Percentiles rank a stretch among this genome's conserved stretches.
Conservation (phyloP, 805 yeast genomes). For the Komagataella kurtzmanii region DNA sequence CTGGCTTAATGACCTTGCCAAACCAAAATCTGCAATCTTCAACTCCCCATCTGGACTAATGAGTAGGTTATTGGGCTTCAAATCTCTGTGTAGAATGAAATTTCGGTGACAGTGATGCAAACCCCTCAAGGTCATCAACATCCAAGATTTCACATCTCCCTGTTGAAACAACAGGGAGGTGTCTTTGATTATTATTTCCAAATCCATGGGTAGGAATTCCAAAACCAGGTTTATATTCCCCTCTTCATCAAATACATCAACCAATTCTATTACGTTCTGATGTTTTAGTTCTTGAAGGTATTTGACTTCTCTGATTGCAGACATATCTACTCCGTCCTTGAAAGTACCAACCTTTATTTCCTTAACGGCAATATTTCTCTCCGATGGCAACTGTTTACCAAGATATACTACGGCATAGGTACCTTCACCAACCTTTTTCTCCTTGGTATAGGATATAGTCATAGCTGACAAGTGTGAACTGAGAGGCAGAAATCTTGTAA, state of each 20-base stretch:
- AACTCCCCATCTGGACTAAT: slow-evolving; percentile 79
- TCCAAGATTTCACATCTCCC: slow-evolving; percentile 87
- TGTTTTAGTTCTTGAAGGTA: slow-evolving; percentile 73
- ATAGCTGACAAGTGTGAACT: neutral
- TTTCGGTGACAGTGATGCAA: slow-evolving; percentile 92
- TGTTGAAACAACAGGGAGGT: slow-evolving; percentile 62
- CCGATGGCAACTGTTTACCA: slow-evolving; percentile 49
- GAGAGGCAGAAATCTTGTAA: neutral
- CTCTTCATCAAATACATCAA: slow-evolving; percentile 70
- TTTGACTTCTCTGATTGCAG: slow-evolving; percentile 89
- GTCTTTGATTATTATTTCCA: slow-evolving; percentile 83
- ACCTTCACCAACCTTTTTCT: slow-evolving; percentile 94
- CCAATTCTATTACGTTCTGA: slow-evolving; percentile 70
- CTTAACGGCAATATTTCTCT: slow-evolving; percentile 72
- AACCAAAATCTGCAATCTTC: slow-evolving; percentile 95
- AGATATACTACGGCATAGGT: slow-evolving; percentile 94
- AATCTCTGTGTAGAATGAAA: slow-evolving; percentile 80
- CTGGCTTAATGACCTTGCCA: slow-evolving; percentile 74
- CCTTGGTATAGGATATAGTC: slow-evolving; percentile 23
- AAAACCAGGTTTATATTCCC: slow-evolving; percentile 50
- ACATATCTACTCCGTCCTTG: slow-evolving; percentile 95
- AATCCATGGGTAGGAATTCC: slow-evolving; percentile 85
- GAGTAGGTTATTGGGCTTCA: slow-evolving; percentile 84
- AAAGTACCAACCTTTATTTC: slow-evolving; percentile 91
- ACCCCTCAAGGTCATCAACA: slow-evolving; percentile 89